Conservation (phyloP, 257 asterid genomes). For the Nicotiana undulata region DNA sequence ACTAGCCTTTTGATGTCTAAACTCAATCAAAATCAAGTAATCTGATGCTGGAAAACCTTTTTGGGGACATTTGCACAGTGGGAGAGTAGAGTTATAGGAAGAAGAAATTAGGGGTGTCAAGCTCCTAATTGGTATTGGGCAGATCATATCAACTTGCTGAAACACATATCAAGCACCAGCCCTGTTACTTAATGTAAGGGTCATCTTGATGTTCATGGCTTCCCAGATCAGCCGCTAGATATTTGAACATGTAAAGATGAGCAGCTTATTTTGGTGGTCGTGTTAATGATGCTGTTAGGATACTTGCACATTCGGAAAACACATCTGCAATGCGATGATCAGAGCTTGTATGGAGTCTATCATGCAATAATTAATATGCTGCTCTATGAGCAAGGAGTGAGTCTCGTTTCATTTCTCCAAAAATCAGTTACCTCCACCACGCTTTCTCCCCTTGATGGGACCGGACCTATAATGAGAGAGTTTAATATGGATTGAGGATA, state of each 20-base stretch:
- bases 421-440: conserved; percentile 85
- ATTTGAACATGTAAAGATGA: conserved; percentile 61
- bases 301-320: conserved; percentile 81
- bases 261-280: conserved; percentile 38
- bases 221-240: conserved; percentile 92
- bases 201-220: conserved; percentile 85
- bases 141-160: neutral
- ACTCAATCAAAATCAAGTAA: neutral
- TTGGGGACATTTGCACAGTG: neutral
- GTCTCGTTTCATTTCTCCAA: conserved; percentile 98
- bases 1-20: neutral
- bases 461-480: conserved; percentile 50
- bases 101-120: neutral
- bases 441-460: conserved; percentile 95
- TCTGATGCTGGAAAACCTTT: neutral
- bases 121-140: neutral
- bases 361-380: conserved; percentile 82
- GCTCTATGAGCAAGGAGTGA: conserved; percentile 96
- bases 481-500: too few species aligned
- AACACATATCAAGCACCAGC: conserved; percentile 31
- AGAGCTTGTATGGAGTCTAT: conserved; percentile 86
- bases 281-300: conserved; percentile 54
- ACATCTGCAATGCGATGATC: conserved; percentile 86
- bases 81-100: neutral
- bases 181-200: conserved; percentile 51